Percentiles rank a stretch among this genome's conserved stretches.
Evolutionary conservation across 139 green algal genomes (phyloP).

Genomic region (Volvox reticuliferus): DNA sequence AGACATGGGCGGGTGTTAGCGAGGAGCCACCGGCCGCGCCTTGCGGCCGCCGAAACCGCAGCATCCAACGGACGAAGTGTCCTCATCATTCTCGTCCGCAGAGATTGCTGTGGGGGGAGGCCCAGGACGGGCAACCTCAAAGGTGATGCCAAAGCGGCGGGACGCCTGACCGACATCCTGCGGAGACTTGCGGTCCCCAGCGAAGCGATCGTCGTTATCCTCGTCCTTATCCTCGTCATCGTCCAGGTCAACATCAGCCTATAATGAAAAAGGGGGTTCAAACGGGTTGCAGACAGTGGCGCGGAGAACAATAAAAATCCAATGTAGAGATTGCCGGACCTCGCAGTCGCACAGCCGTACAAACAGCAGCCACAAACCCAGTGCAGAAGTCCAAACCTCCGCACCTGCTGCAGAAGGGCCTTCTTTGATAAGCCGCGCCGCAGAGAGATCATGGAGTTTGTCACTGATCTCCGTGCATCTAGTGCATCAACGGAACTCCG

Average conservation of each 20-base stretch:
- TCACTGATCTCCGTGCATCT: background rate
- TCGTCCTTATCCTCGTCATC: background rate
- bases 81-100: background rate
- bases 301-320: no score
- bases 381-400: background rate
- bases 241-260: constrained; percentile 25
- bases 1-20: no score
- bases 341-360: background rate
- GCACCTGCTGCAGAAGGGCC: constrained; percentile 14
- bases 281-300: background rate
- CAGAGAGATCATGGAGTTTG: background rate
- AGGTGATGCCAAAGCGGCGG: no score
- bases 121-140: no score
- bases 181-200: background rate
- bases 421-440: background rate
- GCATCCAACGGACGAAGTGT: constrained; percentile 19
- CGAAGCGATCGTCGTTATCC: background rate
- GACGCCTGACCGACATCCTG: background rate
- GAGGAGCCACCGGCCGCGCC: no score
- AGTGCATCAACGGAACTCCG: background rate
- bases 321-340: background rate
- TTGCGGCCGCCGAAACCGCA: constrained; percentile 3
- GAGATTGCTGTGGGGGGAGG: no score
- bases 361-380: background rate
- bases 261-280: background rate